These are phyloP conservation scores for Rhododendron kiyosumense DNA, from an alignment of 148 eudicot species.

Conservation along the genomic window DNA sequence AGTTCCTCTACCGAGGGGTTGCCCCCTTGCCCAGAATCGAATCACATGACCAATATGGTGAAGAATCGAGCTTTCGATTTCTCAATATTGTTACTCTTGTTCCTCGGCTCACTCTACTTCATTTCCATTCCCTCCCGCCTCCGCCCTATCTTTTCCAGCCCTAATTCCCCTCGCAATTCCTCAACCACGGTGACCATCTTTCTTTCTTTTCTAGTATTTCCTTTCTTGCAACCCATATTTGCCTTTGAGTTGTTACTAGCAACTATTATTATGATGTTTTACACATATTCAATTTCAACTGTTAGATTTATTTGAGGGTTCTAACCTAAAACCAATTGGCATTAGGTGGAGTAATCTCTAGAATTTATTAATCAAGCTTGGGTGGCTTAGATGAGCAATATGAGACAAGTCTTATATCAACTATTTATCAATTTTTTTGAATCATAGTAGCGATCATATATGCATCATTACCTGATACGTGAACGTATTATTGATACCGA, in stretches of 20 bases:
- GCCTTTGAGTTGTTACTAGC: too few species aligned
- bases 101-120: not conserved
- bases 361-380: too few species aligned
- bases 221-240: too few species aligned
- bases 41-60: not conserved
- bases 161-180: not conserved
- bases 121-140: not conserved
- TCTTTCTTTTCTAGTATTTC: not conserved
- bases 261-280: not conserved
- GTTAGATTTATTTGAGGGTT: too few species aligned
- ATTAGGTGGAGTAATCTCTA: too few species aligned
- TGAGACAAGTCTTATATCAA: too few species aligned
- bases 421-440: not conserved
- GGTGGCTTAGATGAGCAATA: too few species aligned
- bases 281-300: not conserved
- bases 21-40: too few species aligned
- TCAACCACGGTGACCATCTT: not conserved
- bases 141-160: not conserved
- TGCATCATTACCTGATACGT: not conserved
- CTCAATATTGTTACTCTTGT: not conserved
- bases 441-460: not conserved
- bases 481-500: not conserved
- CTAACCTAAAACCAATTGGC: too few species aligned
- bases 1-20: too few species aligned
- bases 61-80: not conserved